A percentile compares a stretch with the other conserved stretches of the same genome.
phyloP scores from a whole-genome alignment of 140 eudicot species.

The Senecio squalidus region DNA sequence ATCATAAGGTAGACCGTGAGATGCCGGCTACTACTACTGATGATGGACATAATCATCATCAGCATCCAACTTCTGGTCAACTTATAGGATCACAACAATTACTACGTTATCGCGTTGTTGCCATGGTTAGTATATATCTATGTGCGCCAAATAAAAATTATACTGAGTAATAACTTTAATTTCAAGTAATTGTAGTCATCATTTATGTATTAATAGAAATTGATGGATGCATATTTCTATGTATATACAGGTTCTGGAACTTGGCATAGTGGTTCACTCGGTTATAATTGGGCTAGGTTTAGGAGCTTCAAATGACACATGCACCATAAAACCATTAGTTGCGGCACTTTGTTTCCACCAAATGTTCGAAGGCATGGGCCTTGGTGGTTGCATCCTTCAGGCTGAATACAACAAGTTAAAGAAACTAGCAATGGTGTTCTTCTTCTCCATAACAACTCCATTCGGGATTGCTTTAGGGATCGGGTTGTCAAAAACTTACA shows the following conservation, averaged over 20 bases:
- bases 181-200: no score
- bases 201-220: no score
- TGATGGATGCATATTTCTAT: neutral
- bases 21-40: neutral
- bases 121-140: slow-evolving; percentile 42
- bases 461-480: slow-evolving; percentile 46
- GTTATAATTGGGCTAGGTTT: slow-evolving; percentile 44
- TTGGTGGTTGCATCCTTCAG: slow-evolving; percentile 58
- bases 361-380: slow-evolving; percentile 61
- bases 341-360: slow-evolving; percentile 63
- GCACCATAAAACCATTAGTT: slow-evolving; percentile 45
- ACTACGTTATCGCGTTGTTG: slow-evolving; percentile 44
- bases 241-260: slow-evolving; percentile 29
- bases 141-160: no score
- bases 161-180: no score
- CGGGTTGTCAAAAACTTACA: slow-evolving; percentile 22
- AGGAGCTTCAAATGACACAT: slow-evolving; percentile 44
- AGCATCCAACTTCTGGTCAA: slow-evolving; percentile 10
- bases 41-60: slow-evolving; percentile 24
- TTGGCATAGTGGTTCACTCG: slow-evolving; percentile 49
- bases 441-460: slow-evolving; percentile 46
- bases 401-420: slow-evolving; percentile 39
- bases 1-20: slow-evolving; percentile 20
- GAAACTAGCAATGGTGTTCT: slow-evolving; percentile 45
- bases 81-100: slow-evolving; percentile 34